Evolutionary conservation across 2,329 filamentous ascomycete species (phyloP).

Genomic region (Westerdykella ornata): DNA sequence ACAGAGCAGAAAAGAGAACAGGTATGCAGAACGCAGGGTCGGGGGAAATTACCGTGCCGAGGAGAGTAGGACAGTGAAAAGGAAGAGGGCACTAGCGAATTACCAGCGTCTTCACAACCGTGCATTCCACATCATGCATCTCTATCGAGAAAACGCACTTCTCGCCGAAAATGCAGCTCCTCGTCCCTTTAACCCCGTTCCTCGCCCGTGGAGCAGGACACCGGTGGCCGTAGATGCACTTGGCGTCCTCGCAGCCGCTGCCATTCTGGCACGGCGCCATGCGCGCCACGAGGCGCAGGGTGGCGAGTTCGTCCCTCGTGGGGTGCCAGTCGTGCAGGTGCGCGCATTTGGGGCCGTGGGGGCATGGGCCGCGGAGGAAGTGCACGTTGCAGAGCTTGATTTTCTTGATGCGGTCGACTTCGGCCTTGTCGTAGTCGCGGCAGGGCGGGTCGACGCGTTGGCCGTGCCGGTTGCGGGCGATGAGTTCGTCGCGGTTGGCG

Average conservation of each 20-base stretch:
- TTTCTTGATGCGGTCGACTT: constrained; percentile 55
- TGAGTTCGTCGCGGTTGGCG: constrained; percentile 29
- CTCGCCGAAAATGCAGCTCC: constrained; percentile 52
- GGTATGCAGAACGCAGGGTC: too few species aligned
- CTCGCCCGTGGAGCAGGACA: constrained; percentile 47
- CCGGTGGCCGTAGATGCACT: constrained; percentile 59
- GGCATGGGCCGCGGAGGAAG: constrained; percentile 53
- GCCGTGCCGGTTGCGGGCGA: constrained; percentile 53
- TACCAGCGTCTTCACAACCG: constrained; percentile 48
- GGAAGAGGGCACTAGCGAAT: constrained; percentile 17
- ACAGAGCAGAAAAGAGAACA: too few species aligned
- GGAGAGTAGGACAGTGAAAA: background rate
- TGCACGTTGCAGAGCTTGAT: constrained; percentile 58
- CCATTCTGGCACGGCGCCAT: constrained; percentile 58
- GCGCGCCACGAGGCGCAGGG: constrained; percentile 53
- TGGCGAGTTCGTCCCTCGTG: constrained; percentile 47
- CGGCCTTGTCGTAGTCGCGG: constrained; percentile 48
- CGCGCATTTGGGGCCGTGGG: constrained; percentile 49
- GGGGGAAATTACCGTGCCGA: background rate
- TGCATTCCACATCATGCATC: constrained; percentile 54
- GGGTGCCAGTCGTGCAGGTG: constrained; percentile 51
- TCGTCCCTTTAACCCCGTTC: constrained; percentile 43
- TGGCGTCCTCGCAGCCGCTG: constrained; percentile 50
- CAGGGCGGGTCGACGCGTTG: constrained; percentile 53
- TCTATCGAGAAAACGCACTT: constrained; percentile 53